phyloP scores from a whole-genome alignment of 2,329 filamentous ascomycete genomes.

The Dothistroma septosporum region DNA sequence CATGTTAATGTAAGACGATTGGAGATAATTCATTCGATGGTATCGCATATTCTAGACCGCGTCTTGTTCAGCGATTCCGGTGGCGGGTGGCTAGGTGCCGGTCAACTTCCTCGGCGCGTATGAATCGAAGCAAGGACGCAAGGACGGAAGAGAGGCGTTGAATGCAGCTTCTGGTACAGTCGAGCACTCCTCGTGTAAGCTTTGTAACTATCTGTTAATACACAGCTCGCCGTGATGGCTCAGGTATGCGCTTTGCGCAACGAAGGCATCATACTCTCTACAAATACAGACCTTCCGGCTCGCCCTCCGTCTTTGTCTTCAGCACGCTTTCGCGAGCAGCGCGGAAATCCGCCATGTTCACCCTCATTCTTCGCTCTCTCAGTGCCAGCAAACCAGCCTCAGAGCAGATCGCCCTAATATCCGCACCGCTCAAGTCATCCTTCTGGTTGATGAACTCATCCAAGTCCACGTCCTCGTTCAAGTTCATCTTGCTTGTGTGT shows the following conservation, averaged over 20 bases:
- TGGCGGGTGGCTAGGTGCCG: too few species aligned
- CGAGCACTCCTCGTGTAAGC: background rate
- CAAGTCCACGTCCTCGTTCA: slow-evolving; percentile 93
- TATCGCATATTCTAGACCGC: too few species aligned
- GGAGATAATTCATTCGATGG: too few species aligned
- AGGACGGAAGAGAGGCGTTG: background rate
- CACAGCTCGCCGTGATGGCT: background rate
- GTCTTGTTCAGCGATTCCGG: too few species aligned
- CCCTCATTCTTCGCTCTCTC: slow-evolving; percentile 91
- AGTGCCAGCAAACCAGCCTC: slow-evolving; percentile 93
- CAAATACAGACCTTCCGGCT: slow-evolving; percentile 97
- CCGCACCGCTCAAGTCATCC: slow-evolving; percentile 92
- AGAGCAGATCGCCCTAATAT: slow-evolving; percentile 98
- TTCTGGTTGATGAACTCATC: slow-evolving; percentile 99
- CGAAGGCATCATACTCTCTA: slow-evolving; percentile 47
- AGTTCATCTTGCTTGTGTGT: slow-evolving; percentile 97
- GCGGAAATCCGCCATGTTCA: slow-evolving; percentile 98
- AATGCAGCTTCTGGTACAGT: background rate
- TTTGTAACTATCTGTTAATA: background rate
- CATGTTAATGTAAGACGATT: too few species aligned
- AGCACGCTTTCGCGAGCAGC: slow-evolving; percentile 88
- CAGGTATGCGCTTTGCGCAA: slow-evolving; percentile 48
- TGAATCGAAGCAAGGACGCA: too few species aligned
- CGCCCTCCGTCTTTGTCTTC: slow-evolving; percentile 97
- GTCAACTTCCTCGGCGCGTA: too few species aligned